A percentile compares a stretch with the other conserved stretches of the same genome.
Evolutionary conservation across 2,329 filamentous ascomycete species (phyloP).

Genomic region (Cytospora piceae): DNA sequence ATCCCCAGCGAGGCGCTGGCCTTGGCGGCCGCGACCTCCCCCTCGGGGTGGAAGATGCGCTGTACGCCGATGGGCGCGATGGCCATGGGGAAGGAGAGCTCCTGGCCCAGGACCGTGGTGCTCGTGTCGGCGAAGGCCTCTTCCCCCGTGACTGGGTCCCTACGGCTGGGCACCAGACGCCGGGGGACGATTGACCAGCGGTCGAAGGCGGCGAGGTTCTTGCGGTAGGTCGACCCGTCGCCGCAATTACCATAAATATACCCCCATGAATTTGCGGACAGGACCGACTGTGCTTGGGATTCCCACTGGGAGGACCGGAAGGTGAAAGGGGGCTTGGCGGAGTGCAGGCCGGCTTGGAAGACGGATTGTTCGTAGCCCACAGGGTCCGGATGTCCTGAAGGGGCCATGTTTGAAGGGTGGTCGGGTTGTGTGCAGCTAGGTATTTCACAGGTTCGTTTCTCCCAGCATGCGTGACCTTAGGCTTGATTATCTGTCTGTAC

Average conservation of each 20-base stretch:
- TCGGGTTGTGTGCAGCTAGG: not conserved
- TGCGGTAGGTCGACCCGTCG: slow-evolving; percentile 24
- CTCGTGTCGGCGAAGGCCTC: slow-evolving; percentile 38
- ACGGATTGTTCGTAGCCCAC: slow-evolving; percentile 22
- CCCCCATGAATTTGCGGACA: slow-evolving; percentile 31
- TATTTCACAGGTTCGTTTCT: not conserved
- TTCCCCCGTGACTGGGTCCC: not conserved
- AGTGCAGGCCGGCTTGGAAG: slow-evolving; percentile 25
- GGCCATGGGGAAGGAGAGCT: slow-evolving; percentile 62
- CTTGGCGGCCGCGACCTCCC: slow-evolving; percentile 61
- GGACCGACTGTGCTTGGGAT: slow-evolving; percentile 18
- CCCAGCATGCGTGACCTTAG: not conserved
- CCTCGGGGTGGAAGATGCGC: slow-evolving; percentile 63
- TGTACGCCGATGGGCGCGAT: slow-evolving; percentile 68
- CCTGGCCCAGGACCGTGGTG: slow-evolving; percentile 57
- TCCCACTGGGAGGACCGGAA: slow-evolving; percentile 28
- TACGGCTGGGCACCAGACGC: slow-evolving; percentile 19
- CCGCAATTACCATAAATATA: slow-evolving; percentile 29
- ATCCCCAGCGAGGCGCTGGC: slow-evolving; percentile 56
- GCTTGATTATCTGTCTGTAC: too few relatives aligned
- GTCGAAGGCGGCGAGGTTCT: slow-evolving; percentile 29
- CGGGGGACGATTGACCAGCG: slow-evolving; percentile 27
- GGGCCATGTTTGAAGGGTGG: not conserved
- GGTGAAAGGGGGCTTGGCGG: slow-evolving; percentile 25
- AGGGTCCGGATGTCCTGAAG: slow-evolving; percentile 15